A percentile compares a stretch with the other conserved stretches of the same genome.
Conservation (phyloP, 108 stramenopile genomes). For the Pseudonitzschia multistriata region DNA sequence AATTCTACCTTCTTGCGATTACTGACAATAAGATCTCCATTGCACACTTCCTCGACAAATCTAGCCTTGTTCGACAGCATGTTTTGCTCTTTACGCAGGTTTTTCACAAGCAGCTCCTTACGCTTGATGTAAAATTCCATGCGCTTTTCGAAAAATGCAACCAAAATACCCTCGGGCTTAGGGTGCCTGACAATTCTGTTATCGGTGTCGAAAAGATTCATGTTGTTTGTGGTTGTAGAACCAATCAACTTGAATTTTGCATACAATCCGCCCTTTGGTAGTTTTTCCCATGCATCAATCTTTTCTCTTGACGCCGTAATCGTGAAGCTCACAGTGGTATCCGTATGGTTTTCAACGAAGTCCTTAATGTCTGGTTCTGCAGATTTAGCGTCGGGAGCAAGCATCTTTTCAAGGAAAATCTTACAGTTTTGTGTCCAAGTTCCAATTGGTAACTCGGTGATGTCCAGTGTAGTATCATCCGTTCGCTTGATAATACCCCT, state of each 20-base stretch:
- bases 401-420: conserved; percentile 68
- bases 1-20: conserved; percentile 92
- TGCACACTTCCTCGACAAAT: conserved; percentile 94
- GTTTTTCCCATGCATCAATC: conserved; percentile 80
- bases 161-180: conserved; percentile 71
- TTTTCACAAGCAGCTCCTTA: conserved; percentile 75
- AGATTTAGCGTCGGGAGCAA: conserved; percentile 43
- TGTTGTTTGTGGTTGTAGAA: conserved; percentile 89
- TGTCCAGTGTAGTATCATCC: conserved; percentile 79
- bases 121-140: conserved; percentile 88
- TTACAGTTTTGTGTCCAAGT: conserved; percentile 99
- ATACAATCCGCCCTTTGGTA: conserved; percentile 73
- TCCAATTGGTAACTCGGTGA: conserved; percentile 95
- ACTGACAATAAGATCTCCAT: conserved; percentile 86
- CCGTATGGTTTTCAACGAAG: conserved; percentile 98
- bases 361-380: conserved; percentile 73
- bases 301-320: conserved; percentile 73
- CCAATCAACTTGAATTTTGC: conserved; percentile 94
- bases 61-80: conserved; percentile 96
- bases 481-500: conserved; percentile 79
- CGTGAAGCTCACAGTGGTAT: conserved; percentile 94
- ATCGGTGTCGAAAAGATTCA: conserved; percentile 89
- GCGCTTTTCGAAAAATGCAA: conserved; percentile 86
- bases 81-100: conserved; percentile 61
- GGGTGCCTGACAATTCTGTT: conserved; percentile 86